Evolutionary conservation across 441 rosid genomes (phyloP), one percentile per base, ranked within the genome.

Genomic region (Aquilaria agallochum): DNA sequence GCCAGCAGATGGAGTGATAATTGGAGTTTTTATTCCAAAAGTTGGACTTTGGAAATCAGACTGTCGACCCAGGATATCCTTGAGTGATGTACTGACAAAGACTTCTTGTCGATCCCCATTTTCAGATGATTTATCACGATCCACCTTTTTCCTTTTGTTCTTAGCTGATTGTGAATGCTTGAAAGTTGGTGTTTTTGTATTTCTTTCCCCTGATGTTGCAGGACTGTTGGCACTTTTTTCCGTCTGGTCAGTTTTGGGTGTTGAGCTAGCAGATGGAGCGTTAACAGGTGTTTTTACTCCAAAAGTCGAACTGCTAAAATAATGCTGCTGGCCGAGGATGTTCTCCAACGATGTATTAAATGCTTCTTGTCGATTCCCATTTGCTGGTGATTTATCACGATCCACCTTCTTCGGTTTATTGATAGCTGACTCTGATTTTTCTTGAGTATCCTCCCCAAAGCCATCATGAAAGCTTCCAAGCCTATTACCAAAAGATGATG

Each of bases 41-140:
- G 91, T 84, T 68, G 88, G 97, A 80, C 92, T 89, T 66, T 61
- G 78, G 58, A 76, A 72, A 68, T 71, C 81, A 63, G 76, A 72
- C 60, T 68, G 78, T 59, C 68, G 77, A 50, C 78, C 78, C 42
- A 63, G 42, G 53, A 64, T 51, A 67, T 75, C 72, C 67, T 73
- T 77, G 14, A 53, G 60, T 68, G 78, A 68, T 58, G 72, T 54
- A 65, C 54, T 64, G 64, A 40, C 67, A 50, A 66, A 40, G 40
- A 58, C 74, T 66, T 76, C 80, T 70, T 66, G 78, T 64, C 72
- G 70, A 58, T 73, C 81, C 66, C 60, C 65, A 55, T 70, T 65
- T 65, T 70, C 75, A 46, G 74, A 73, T 66, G 75, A 71, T 64
- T 50, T 60, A 51, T 67, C 63, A 58, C 52, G 65, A 66, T 66